Conservation (phyloP, 805 yeast genomes). For the Metschnikowia vanudenii region DNA sequence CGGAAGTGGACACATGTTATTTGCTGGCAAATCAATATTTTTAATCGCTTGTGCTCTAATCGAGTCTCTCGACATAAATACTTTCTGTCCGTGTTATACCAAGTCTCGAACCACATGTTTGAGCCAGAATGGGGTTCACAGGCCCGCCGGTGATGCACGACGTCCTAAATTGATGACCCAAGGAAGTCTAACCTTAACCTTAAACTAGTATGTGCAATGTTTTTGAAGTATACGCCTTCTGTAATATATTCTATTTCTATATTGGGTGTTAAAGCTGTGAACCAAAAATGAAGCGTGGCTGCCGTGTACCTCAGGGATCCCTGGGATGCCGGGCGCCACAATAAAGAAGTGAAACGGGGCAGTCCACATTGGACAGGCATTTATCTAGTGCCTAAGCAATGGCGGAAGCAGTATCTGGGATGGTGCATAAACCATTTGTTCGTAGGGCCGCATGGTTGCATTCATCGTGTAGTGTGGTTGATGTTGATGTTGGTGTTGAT, state of each 20-base stretch:
- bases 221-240: too few relatives aligned
- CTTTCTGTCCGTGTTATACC: too few relatives aligned
- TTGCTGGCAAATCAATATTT: too few relatives aligned
- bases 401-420: slow-evolving; percentile 15
- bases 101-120: too few relatives aligned
- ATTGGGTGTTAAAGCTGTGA: not conserved
- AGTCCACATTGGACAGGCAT: not conserved
- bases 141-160: too few relatives aligned
- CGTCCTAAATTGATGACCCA: too few relatives aligned
- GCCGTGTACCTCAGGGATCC: not conserved
- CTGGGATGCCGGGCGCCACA: not conserved
- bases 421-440: slow-evolving; percentile 4
- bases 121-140: too few relatives aligned
- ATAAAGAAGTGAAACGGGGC: not conserved
- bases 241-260: not conserved
- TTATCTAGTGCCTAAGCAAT: slow-evolving; percentile 10
- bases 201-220: too few relatives aligned
- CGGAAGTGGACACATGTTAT: too few relatives aligned
- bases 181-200: too few relatives aligned
- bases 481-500: not conserved
- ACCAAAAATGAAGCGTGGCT: not conserved
- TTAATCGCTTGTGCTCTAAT: too few relatives aligned
- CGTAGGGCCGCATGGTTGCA: slow-evolving; percentile 1
- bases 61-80: too few relatives aligned
- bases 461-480: not conserved